A percentile compares a stretch with the other conserved stretches of the same genome.
These are phyloP conservation scores for Yarrowia yakushimensis DNA, from an alignment of 805 yeast genomes.

Conservation along the genomic window DNA sequence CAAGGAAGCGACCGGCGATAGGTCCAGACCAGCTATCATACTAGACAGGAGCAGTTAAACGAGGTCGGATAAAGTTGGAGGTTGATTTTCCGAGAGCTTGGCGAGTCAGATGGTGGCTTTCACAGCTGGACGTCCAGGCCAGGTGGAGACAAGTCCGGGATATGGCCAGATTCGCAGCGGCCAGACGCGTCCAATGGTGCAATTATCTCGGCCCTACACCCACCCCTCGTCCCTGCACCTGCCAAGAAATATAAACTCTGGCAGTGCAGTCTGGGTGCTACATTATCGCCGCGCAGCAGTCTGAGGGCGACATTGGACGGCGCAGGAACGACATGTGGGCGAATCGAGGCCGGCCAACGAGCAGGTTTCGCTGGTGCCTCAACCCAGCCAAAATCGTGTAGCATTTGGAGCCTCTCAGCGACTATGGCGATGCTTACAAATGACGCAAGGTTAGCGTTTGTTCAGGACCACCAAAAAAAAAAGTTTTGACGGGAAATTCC, in stretches of 20 bases:
- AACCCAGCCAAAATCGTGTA: not conserved
- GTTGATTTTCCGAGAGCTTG: not conserved
- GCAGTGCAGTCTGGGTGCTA: constrained; percentile 1
- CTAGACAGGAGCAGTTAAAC: no score
- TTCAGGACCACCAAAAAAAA: no score
- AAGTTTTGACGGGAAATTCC: not conserved
- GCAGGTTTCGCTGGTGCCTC: no score
- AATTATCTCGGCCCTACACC: not conserved
- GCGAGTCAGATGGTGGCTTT: not conserved
- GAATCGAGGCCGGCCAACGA: no score
- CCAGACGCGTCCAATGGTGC: not conserved
- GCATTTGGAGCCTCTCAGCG: not conserved
- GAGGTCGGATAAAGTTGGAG: constrained; percentile 11
- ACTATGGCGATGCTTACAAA: not conserved
- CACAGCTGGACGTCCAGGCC: not conserved
- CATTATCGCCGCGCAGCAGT: not conserved
- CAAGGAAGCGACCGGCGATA: no score
- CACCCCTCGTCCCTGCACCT: no score
- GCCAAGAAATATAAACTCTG: constrained; percentile 4
- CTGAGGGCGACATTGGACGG: no score
- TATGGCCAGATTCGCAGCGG: not conserved
- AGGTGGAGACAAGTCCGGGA: not conserved
- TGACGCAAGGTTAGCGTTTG: not conserved
- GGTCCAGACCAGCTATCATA: no score
- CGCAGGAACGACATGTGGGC: no score